Percentiles rank a stretch among this genome's conserved stretches.
Conservation (phyloP, 208 protist genomes). For the Wallacemonas sp. region DNA sequence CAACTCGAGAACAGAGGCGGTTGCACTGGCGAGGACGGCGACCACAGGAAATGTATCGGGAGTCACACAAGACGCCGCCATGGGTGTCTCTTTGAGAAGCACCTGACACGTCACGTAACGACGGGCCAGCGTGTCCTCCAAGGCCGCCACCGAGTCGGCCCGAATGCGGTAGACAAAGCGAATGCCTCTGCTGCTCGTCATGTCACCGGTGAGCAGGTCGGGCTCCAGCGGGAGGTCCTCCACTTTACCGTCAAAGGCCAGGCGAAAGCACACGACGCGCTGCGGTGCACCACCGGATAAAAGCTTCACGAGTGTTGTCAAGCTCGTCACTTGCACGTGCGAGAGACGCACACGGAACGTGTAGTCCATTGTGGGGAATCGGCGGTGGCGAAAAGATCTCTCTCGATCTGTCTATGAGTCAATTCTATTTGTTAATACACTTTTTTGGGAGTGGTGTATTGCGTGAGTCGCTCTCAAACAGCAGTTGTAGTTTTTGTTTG, state of each 20-base stretch:
- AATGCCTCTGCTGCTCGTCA: not conserved
- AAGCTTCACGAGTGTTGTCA: not conserved
- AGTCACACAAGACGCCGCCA: no score
- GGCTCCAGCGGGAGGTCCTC: constrained; percentile 20
- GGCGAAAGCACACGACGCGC: constrained; percentile 15
- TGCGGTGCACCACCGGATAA: not conserved
- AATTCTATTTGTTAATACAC: no score
- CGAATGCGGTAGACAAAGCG: constrained; percentile 21
- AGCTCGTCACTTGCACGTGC: constrained; percentile 10
- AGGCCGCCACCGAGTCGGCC: not conserved
- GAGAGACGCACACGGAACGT: constrained; percentile 23
- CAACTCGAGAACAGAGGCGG: constrained; percentile 29
- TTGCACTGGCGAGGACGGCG: constrained; percentile 30
- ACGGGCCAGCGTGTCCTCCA: constrained; percentile 16
- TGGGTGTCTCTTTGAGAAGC: constrained; percentile 16
- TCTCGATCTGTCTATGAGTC: no score
- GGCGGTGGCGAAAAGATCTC: not conserved
- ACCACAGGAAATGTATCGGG: constrained; percentile 7
- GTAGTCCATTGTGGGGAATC: constrained; percentile 13
- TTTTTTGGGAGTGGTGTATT: no score
- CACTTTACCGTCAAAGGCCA: constrained; percentile 33
- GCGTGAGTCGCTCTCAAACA: no score
- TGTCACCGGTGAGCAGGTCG: not conserved
- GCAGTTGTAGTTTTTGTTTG: no score
- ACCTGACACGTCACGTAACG: constrained; percentile 26